These are phyloP conservation scores for Rhamnella rubrinervis DNA, from an alignment of 331 rosid genomes.

Conservation along the genomic window DNA sequence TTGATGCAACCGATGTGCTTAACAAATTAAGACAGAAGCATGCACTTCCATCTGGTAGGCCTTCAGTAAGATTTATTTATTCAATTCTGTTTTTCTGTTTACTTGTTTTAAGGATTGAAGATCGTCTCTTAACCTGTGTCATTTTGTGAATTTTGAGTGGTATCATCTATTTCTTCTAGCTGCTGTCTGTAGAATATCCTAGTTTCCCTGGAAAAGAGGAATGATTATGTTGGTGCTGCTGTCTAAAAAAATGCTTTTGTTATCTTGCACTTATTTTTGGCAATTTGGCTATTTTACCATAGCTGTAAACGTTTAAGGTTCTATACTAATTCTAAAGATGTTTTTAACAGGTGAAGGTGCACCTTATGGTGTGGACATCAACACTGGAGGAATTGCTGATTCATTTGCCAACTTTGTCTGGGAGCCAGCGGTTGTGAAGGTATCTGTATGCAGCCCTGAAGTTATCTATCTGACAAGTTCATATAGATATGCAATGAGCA, in stretches of 20 bases:
- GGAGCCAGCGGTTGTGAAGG: slow-evolving; percentile 99
- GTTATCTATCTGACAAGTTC: neutral
- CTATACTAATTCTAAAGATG: neutral
- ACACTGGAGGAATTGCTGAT: slow-evolving; percentile 93
- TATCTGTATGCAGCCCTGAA: slow-evolving; percentile 13
- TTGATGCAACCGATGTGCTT: slow-evolving; percentile 96
- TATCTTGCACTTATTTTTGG: neutral
- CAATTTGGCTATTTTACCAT: slow-evolving; percentile 4
- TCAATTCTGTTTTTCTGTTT: neutral
- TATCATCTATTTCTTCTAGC: neutral
- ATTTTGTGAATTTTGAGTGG: neutral
- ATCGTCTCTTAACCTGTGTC: no score
- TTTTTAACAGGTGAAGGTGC: slow-evolving; percentile 75
- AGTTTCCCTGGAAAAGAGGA: neutral
- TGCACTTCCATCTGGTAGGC: slow-evolving; percentile 79
- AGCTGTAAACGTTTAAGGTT: neutral
- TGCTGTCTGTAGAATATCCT: neutral
- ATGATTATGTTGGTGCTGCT: neutral
- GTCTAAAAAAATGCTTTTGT: neutral
- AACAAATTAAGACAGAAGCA: slow-evolving; percentile 96
- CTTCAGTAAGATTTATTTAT: neutral
- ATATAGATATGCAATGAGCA: neutral
- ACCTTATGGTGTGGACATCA: slow-evolving; percentile 84
- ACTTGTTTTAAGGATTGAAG: no score
- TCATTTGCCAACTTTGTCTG: slow-evolving; percentile 94